phyloP scores from a whole-genome alignment of 2,329 filamentous ascomycete genomes.

The Cordyceps tenuipes region DNA sequence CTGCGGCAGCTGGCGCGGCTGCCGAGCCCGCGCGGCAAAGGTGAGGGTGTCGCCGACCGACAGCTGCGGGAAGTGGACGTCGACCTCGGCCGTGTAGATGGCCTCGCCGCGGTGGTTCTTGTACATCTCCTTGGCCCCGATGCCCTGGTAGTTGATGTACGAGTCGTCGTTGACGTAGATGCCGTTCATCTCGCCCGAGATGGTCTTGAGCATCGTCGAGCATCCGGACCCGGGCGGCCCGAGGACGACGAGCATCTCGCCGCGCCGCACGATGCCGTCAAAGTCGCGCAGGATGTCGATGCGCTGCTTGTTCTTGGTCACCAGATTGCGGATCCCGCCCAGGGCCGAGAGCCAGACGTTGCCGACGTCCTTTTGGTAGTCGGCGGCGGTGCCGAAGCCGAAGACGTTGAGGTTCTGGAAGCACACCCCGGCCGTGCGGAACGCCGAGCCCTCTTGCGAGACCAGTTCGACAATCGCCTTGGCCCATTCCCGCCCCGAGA shows the following conservation, averaged over 20 bases:
- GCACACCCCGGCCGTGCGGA: constrained; percentile 52
- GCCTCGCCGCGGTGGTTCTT: constrained; percentile 68
- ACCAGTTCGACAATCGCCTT: constrained; percentile 43
- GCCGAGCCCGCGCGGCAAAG: constrained; percentile 60
- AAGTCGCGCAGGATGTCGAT: constrained; percentile 59
- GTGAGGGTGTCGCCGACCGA: constrained; percentile 54
- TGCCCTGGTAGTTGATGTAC: constrained; percentile 71
- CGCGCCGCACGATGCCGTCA: constrained; percentile 56
- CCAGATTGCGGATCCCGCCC: constrained; percentile 33
- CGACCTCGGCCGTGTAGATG: constrained; percentile 61
- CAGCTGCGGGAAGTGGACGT: constrained; percentile 52
- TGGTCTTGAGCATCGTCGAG: constrained; percentile 72
- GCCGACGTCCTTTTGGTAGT: constrained; percentile 58
- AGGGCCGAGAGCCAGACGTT: constrained; percentile 45
- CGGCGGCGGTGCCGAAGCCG: constrained; percentile 58
- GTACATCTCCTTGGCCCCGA: constrained; percentile 62
- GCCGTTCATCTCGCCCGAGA: constrained; percentile 71
- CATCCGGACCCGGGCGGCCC: constrained; percentile 63
- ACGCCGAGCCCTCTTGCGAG: constrained; percentile 39
- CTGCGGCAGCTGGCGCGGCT: constrained; percentile 48
- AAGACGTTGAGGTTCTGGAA: constrained; percentile 58
- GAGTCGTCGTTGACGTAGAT: constrained; percentile 60
- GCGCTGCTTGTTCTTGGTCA: constrained; percentile 44
- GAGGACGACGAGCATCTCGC: constrained; percentile 65
- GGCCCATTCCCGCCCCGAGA: constrained; percentile 46